These are phyloP conservation scores for Boletus vermiculosoides DNA, from an alignment of 768 basidiomycete species.

Conservation along the genomic window DNA sequence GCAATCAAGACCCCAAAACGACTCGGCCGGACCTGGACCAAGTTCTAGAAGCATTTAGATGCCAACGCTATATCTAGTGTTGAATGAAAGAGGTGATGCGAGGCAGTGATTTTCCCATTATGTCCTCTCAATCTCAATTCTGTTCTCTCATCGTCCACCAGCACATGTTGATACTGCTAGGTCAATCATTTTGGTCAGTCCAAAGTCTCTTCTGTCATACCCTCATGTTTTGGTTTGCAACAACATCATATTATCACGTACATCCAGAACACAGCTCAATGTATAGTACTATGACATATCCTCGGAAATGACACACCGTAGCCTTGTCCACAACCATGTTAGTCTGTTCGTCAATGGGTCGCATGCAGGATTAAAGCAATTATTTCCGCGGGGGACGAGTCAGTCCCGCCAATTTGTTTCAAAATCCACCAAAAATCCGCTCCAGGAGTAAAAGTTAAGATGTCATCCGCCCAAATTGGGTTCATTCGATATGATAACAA, in stretches of 20 bases:
- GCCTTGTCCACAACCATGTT: background rate
- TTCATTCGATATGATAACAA: constrained; percentile 12
- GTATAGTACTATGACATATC: background rate
- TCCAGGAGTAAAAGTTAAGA: background rate
- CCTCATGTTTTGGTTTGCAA: background rate
- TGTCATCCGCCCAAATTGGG: constrained; percentile 4
- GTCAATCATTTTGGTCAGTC: background rate
- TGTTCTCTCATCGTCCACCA: background rate
- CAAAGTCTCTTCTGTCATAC: background rate
- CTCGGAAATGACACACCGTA: constrained; percentile 18
- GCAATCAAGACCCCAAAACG: constrained; percentile 9
- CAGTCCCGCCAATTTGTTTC: background rate
- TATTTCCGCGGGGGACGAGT: constrained; percentile 11
- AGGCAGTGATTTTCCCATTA: background rate
- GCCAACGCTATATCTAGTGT: no score
- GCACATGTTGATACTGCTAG: background rate
- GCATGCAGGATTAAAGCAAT: constrained; percentile 1
- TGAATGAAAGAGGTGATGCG: background rate
- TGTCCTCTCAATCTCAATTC: background rate
- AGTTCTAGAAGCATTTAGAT: background rate
- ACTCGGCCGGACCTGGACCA: background rate
- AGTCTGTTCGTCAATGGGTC: background rate
- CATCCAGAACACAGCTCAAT: background rate
- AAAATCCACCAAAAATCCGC: constrained; percentile 16
- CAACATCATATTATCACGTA: background rate